A percentile compares a stretch with the other conserved stretches of the same genome.
Evolutionary conservation across 2,329 filamentous ascomycete genomes (phyloP).

Genomic region (Talaromyces sp.): DNA sequence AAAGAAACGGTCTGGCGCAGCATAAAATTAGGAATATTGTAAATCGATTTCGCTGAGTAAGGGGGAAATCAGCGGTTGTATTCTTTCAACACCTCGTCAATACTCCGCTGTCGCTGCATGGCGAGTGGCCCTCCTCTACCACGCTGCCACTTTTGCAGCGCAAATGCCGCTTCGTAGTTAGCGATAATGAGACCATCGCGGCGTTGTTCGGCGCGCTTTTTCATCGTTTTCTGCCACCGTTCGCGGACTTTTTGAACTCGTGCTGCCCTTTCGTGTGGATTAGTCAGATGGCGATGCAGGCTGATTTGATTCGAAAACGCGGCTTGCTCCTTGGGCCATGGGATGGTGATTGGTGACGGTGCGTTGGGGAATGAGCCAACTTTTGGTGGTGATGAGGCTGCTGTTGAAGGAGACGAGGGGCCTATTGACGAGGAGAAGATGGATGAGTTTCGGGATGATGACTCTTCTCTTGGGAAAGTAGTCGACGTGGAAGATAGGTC

Average conservation of each 20-base stretch:
- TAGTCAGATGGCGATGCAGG: slow-evolving; percentile 17
- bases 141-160: slow-evolving; percentile 13
- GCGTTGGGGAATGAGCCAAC: slow-evolving; percentile 9
- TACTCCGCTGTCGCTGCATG: slow-evolving; percentile 7
- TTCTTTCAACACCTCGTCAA: slow-evolving; percentile 12
- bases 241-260: slow-evolving; percentile 8
- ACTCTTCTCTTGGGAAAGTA: background rate
- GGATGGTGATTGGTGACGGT: background rate
- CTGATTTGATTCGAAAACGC: slow-evolving; percentile 12
- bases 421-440: slow-evolving; percentile 7
- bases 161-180: slow-evolving; percentile 17
- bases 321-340: slow-evolving; percentile 18
- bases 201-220: slow-evolving; percentile 17
- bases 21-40: background rate
- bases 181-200: slow-evolving; percentile 18
- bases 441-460: slow-evolving; percentile 17
- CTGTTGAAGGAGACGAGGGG: slow-evolving; percentile 15
- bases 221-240: slow-evolving; percentile 13
- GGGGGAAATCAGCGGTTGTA: slow-evolving; percentile 6
- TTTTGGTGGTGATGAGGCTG: slow-evolving; percentile 16
- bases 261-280: slow-evolving; percentile 15
- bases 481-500: background rate
- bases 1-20: background rate
- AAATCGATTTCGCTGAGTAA: background rate
- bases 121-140: slow-evolving; percentile 14